Evolutionary conservation across 2,329 filamentous ascomycete species (phyloP), one percentile per base, ranked within the genome.

Genomic region (Parascedosporium putredinis): DNA sequence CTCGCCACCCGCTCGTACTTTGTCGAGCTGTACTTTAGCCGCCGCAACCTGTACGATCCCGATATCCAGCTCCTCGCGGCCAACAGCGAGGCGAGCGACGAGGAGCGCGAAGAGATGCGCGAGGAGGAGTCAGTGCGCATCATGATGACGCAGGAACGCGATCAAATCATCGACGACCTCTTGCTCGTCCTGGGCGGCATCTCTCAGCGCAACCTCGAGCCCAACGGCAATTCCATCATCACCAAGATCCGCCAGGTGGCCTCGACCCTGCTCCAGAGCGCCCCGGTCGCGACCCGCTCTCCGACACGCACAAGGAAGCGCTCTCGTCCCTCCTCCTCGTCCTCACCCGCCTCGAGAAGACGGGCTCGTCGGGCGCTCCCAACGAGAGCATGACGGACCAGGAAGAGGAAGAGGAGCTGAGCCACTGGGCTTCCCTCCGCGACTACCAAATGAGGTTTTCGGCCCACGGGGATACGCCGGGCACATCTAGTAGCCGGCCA

Each of bases 211-310:
- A 89, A 89, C 64, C 85, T 94, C 74, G 88, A 95, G 54, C 77
- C 77, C n/a, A 79, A 79, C 53, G 76, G 76, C 16, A 69, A 68
- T n/a, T 77, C 75, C 0, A 67, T 80, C n/a, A 88, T 87, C 59
- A 81, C 81, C 69, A 94, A 95, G 70, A 87, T 95, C 56, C 84
- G 88, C 8, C 84, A 87, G 60, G 84, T 95, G 34, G 88, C 88
- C 1, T 84, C 83, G 24, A 93, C 88, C 0, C 73, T 95, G 6
- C 48, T 43, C 23, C 47, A 49, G 34, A 49, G 47, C 47, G 47
- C 47, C 14, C 47, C 9, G 34, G 47, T n/a, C 22, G 47, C 12
- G 74, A 0, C 69, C 66, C 52, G 1, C 63, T 75, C 7, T 74
- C 74, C 2, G 58, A 71, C 25, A 74, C 75, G 62, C 79, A 84